A percentile compares a stretch with the other conserved stretches of the same genome.
Conservation (phyloP, 352 stramenopile genomes). For the Phytophthora sp. region DNA sequence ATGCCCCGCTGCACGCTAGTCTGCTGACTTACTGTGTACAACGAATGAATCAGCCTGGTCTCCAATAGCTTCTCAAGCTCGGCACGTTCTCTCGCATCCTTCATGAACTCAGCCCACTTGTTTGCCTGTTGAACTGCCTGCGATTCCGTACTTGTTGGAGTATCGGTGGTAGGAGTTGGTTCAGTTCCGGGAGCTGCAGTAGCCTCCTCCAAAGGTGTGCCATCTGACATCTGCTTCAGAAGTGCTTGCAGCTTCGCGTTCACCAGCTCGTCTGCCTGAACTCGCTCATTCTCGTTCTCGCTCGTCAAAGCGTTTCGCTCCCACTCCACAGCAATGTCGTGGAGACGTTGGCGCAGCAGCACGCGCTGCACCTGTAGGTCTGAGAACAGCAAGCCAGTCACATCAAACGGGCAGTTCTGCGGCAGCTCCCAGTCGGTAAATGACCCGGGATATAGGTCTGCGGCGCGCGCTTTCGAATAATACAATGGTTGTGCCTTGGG, state of each 20-base stretch:
- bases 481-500: slow-evolving; percentile 35
- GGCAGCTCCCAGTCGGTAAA: slow-evolving; percentile 37
- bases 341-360: slow-evolving; percentile 38
- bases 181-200: slow-evolving; percentile 1
- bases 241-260: slow-evolving; percentile 27
- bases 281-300: slow-evolving; percentile 25
- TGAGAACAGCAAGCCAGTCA: slow-evolving; percentile 35
- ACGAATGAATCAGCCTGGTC: slow-evolving; percentile 34
- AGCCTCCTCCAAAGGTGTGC: slow-evolving; percentile 15
- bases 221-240: slow-evolving; percentile 24
- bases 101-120: slow-evolving; percentile 23
- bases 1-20: slow-evolving; percentile 48
- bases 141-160: not conserved
- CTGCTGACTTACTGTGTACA: slow-evolving; percentile 34
- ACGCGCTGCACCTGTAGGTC: slow-evolving; percentile 33
- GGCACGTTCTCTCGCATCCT: slow-evolving; percentile 18
- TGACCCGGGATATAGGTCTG: slow-evolving; percentile 40
- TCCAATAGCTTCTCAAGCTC: slow-evolving; percentile 36
- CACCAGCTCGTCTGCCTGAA: slow-evolving; percentile 12
- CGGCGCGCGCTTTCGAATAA: slow-evolving; percentile 36
- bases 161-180: not conserved
- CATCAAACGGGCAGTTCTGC: slow-evolving; percentile 47
- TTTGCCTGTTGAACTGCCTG: slow-evolving; percentile 8
- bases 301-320: slow-evolving; percentile 34
- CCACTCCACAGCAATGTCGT: slow-evolving; percentile 34